phyloP scores from a whole-genome alignment of 2,329 filamentous ascomycete genomes.

The Pseudogymnoascus destructans region DNA sequence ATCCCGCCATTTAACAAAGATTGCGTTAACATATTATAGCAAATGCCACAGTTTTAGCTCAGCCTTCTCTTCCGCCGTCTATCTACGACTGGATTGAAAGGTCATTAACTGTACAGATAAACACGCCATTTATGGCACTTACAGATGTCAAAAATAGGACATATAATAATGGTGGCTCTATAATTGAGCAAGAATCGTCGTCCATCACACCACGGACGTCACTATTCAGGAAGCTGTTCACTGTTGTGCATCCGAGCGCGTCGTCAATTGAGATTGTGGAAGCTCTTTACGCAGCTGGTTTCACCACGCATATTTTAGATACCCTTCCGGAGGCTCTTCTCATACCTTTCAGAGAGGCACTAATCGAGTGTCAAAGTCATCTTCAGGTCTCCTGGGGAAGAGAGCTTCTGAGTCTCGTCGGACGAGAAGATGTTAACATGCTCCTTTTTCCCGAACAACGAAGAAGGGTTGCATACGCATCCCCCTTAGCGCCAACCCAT shows the following conservation, averaged over 20 bases:
- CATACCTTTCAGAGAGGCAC: conserved; percentile 67
- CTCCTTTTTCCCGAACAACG: conserved; percentile 40
- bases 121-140: conserved; percentile 35
- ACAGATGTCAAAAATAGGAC: conserved; percentile 29
- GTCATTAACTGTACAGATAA: conserved; percentile 24
- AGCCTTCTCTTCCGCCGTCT: conserved; percentile 44
- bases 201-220: conserved; percentile 48
- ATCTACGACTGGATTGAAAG: conserved; percentile 42
- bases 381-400: conserved; percentile 67
- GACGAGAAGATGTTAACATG: conserved; percentile 66
- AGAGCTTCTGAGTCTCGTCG: conserved; percentile 60
- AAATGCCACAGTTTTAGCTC: conserved; percentile 25
- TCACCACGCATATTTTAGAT: conserved; percentile 57
- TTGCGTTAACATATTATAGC: conserved; percentile 10
- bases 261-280: conserved; percentile 55
- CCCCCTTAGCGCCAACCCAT: conserved; percentile 40
- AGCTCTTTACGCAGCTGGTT: conserved; percentile 55
- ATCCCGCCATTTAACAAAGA: background rate
- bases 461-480: conserved; percentile 27
- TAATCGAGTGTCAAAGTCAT: conserved; percentile 69
- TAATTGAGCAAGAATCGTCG: background rate
- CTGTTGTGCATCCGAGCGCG: conserved; percentile 37
- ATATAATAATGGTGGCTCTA: background rate
- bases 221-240: conserved; percentile 57
- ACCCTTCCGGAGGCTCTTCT: conserved; percentile 77